These are phyloP conservation scores for Quercus engelmannii DNA, from an alignment of 306 rosid species.

Conservation along the genomic window DNA sequence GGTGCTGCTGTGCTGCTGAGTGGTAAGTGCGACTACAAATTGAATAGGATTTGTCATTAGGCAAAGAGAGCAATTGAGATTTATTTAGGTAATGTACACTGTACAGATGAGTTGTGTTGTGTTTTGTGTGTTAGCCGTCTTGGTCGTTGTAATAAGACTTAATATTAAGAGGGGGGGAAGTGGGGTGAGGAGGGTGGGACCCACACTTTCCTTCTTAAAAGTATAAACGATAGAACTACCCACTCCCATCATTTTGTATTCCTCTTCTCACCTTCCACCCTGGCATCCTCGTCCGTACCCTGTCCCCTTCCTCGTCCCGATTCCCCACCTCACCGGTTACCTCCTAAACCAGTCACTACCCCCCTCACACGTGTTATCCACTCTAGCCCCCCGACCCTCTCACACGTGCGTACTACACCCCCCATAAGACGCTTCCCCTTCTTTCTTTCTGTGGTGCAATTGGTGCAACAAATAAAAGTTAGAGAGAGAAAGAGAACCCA, in stretches of 20 bases:
- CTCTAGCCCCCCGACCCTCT: not conserved
- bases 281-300: constrained; percentile 83
- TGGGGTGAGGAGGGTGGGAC: constrained; percentile 16
- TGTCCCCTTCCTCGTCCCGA: constrained; percentile 34
- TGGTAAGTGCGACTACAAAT: no score
- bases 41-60: no score
- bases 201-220: constrained; percentile 25
- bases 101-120: not conserved
- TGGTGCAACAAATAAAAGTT: constrained; percentile 86
- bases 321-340: constrained; percentile 43
- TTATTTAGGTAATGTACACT: no score
- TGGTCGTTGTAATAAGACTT: constrained; percentile 2
- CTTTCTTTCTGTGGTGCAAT: constrained; percentile 73
- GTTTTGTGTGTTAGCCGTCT: not conserved
- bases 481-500: constrained; percentile 33
- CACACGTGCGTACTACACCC: constrained; percentile 35
- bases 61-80: no score
- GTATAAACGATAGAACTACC: constrained; percentile 43
- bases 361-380: constrained; percentile 25
- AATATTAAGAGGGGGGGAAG: not conserved
- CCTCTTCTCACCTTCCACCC: constrained; percentile 48
- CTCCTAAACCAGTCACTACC: constrained; percentile 26
- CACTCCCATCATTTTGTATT: constrained; percentile 56
- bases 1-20: no score
- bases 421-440: constrained; percentile 17